phyloP scores from a whole-genome alignment of 2,329 filamentous ascomycete species.

The Penicillium corylophilum region DNA sequence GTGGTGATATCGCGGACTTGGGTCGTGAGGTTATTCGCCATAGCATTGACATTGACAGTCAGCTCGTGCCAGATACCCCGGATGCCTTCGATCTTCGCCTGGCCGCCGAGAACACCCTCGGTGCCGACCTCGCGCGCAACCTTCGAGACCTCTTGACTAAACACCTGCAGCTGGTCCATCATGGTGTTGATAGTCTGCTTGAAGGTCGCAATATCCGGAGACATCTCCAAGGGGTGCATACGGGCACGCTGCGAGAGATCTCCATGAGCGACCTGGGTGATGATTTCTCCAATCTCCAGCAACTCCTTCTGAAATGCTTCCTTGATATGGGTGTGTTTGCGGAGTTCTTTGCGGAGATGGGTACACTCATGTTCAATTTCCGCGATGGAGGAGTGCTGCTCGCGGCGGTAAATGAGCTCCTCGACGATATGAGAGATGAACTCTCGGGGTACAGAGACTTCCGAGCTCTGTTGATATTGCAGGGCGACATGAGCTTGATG shows the following conservation, averaged over 20 bases:
- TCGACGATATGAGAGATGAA: constrained; percentile 25
- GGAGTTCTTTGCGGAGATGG: constrained; percentile 23
- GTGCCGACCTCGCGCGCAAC: constrained; percentile 78
- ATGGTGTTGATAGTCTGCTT: constrained; percentile 81
- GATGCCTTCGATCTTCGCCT: constrained; percentile 75
- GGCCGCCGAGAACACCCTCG: constrained; percentile 74
- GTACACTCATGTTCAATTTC: constrained; percentile 23
- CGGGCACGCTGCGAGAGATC: constrained; percentile 24
- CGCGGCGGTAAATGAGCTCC: constrained; percentile 24
- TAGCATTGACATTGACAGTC: constrained; percentile 78
- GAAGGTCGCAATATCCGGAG: constrained; percentile 40
- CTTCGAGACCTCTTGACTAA: constrained; percentile 75
- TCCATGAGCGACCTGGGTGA: constrained; percentile 28
- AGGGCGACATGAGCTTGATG: constrained; percentile 24
- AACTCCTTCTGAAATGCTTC: constrained; percentile 30
- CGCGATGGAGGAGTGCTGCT: constrained; percentile 20
- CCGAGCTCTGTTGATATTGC: constrained; percentile 21
- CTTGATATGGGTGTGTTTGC: constrained; percentile 27
- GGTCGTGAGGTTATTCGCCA: constrained; percentile 81
- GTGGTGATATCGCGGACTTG: constrained; percentile 89
- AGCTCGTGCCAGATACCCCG: constrained; percentile 83
- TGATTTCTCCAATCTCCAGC: constrained; percentile 28
- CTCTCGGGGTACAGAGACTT: constrained; percentile 23
- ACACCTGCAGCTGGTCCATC: constrained; percentile 77
- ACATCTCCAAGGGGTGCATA: constrained; percentile 26